Percentiles rank a stretch among this genome's conserved stretches.
phyloP scores from a whole-genome alignment of 768 basidiomycete species.

The Boletus vinaceobasis region DNA sequence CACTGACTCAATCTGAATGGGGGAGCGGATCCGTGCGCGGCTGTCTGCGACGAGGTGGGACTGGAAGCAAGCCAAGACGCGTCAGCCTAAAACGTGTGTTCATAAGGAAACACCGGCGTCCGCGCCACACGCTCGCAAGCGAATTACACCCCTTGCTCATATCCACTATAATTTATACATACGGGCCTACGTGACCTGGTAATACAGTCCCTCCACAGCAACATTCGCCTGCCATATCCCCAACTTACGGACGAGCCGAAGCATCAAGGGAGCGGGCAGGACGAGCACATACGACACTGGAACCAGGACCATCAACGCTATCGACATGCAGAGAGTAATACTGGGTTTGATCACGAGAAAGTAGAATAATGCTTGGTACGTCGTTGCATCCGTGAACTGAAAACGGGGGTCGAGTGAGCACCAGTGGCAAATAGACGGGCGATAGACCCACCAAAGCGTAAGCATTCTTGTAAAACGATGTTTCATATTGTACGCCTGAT shows the following conservation, averaged over 20 bases:
- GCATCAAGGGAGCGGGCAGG: constrained; percentile 62
- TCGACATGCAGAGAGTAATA: constrained; percentile 65
- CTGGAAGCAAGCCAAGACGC: constrained; percentile 35
- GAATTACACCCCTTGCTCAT: background rate
- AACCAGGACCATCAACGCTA: constrained; percentile 53
- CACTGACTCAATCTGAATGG: constrained; percentile 1
- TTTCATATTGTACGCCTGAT: constrained; percentile 45
- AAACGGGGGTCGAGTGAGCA: constrained; percentile 5
- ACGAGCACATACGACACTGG: constrained; percentile 58
- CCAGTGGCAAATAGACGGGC: background rate
- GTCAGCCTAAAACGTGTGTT: constrained; percentile 32
- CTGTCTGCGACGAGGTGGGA: constrained; percentile 12
- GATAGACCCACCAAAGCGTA: constrained; percentile 66
- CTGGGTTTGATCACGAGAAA: constrained; percentile 84
- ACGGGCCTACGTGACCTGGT: constrained; percentile 30
- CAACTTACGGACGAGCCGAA: constrained; percentile 60
- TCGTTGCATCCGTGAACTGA: constrained; percentile 77
- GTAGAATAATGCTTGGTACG: constrained; percentile 84
- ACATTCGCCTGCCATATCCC: constrained; percentile 84
- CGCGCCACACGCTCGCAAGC: constrained; percentile 32
- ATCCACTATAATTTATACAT: background rate
- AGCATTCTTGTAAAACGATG: constrained; percentile 76
- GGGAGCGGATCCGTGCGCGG: constrained; percentile 3
- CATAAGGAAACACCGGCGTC: constrained; percentile 17
- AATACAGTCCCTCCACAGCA: constrained; percentile 67